Base-by-base conservation (phyloP, 148 eudicot species). In the Heliamphora exappendiculata region DNA sequence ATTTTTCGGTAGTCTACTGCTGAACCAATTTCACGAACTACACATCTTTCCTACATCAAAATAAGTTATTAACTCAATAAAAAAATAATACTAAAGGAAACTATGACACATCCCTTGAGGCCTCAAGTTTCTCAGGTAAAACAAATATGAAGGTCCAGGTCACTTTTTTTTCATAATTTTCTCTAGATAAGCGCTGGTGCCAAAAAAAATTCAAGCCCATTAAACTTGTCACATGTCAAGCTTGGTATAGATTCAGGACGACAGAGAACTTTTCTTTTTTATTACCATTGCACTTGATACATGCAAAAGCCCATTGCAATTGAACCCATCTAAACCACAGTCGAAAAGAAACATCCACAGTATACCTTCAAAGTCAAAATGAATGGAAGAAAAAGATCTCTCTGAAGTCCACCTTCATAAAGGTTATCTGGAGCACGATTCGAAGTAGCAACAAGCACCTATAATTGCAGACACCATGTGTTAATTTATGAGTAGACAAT, bases 381-480 rank as follows among this genome's bases (percentile, higher is more conserved):
- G 76, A 94, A 94, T 68, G 98, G 97, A 41, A 90, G 80, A 77
- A 94, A 94, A 49, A 94, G 95, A 78, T 94, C 97, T 82, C 98
- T 90, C 80, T 94, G 98, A 42, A 94, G 74, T 37, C 98, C 98
- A 62, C 97, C 88, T 89, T 94, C 98, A 77, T 94, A 94, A 81
- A 94, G 89, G 62, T 81, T 85, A 82, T 91, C 97, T 28, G 98
- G 98, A 71, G 97, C 89, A 49, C 98, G 94, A 79, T 94, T 94
- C 68, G 98, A 94, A 62, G 98, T 94, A 76, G 95, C 75, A 82
- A 94, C 95, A 69, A 94, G 98, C 83, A 94, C 74, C 98, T 94
- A 82, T 31, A 75, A 51, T 68, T 42, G 55, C 63, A 72, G 59
- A 64, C 59, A 51, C 39, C 24, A 73, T 29, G 51, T 73, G 20